phyloP scores from a whole-genome alignment of 306 rosid genomes.

The Psophocarpus tetragonolobus region DNA sequence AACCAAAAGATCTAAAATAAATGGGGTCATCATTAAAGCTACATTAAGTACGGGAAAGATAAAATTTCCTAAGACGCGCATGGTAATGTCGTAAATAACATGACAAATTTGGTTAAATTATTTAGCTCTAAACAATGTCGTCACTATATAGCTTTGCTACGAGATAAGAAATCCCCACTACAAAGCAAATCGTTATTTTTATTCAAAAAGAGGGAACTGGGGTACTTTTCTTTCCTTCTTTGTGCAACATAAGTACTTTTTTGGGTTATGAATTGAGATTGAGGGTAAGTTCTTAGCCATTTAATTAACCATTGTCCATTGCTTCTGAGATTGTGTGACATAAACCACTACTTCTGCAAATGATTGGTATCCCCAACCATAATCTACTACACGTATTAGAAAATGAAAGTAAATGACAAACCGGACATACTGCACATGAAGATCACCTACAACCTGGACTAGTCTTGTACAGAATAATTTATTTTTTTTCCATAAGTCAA shows the following conservation, averaged over 20 bases:
- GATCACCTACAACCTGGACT: not conserved
- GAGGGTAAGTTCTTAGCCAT: not conserved
- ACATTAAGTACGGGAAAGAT: not conserved
- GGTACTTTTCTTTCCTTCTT: not conserved
- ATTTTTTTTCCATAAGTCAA: too few relatives aligned
- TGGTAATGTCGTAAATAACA: not conserved
- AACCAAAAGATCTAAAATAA: not conserved
- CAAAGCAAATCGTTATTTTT: not conserved
- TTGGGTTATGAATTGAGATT: not conserved
- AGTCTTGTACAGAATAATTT: not conserved
- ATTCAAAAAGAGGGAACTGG: not conserved
- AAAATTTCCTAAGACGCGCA: not conserved
- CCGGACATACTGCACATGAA: constrained; percentile 1
- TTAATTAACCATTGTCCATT: not conserved
- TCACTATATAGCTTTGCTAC: not conserved
- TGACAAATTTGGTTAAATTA: not conserved
- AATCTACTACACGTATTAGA: too few relatives aligned
- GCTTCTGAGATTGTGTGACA: not conserved
- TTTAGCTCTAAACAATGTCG: not conserved
- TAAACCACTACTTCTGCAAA: too few relatives aligned
- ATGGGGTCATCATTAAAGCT: constrained; percentile 10
- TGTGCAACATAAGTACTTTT: not conserved
- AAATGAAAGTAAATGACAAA: constrained; percentile 3
- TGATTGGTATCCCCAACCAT: too few relatives aligned
- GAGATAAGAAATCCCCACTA: not conserved